phyloP scores from a whole-genome alignment of 2,329 filamentous ascomycete genomes.

The Teratosphaeria nubilosa region DNA sequence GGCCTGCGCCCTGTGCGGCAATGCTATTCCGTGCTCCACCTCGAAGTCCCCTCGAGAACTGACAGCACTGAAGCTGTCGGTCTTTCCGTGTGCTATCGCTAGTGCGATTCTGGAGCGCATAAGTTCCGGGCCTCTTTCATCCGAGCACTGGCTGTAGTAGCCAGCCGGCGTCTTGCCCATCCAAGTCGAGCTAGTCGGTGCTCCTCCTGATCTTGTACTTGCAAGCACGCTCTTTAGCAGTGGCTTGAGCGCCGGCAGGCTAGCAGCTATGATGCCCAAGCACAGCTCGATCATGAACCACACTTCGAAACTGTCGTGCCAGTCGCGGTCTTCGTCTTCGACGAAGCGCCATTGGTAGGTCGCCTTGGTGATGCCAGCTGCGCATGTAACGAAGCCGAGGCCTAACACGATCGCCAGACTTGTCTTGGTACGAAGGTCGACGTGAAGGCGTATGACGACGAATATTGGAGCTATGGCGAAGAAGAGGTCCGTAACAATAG shows the following conservation, averaged over 20 bases:
- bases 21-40: background rate
- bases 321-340: constrained; percentile 26
- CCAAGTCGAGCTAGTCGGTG: background rate
- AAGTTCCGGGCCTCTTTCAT: background rate
- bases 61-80: background rate
- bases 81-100: background rate
- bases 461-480: constrained; percentile 35
- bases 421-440: constrained; percentile 34
- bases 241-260: constrained; percentile 7
- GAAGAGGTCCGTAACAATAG: constrained; percentile 31
- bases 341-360: constrained; percentile 29
- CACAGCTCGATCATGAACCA: constrained; percentile 39
- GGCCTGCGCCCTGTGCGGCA: background rate
- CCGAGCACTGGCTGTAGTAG: background rate
- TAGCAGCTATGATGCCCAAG: constrained; percentile 23
- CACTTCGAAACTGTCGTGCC: constrained; percentile 31
- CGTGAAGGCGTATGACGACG: constrained; percentile 33
- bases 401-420: constrained; percentile 28
- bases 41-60: background rate
- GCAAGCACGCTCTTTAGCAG: constrained; percentile 10
- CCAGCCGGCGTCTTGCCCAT: background rate
- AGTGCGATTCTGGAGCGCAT: background rate
- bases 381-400: constrained; percentile 33
- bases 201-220: constrained; percentile 4
- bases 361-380: constrained; percentile 35